Evolutionary conservation across 2,329 filamentous ascomycete genomes (phyloP).

Genomic region (Periconia sp.): DNA sequence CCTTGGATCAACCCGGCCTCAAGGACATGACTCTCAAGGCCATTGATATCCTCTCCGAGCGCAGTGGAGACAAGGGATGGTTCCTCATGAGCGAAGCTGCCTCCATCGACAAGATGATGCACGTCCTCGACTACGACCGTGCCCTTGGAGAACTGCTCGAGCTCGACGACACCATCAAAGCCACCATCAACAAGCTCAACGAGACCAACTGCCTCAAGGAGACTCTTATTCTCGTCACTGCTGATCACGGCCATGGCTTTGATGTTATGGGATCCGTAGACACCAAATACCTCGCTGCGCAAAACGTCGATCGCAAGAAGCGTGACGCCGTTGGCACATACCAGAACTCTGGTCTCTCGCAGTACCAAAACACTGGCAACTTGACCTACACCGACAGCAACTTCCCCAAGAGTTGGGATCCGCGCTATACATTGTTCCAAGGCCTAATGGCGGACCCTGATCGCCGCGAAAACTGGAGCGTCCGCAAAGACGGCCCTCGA

Average conservation of each 20-base stretch:
- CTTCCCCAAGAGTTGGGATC: slow-evolving; percentile 85
- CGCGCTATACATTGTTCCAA: slow-evolving; percentile 76
- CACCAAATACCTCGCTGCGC: slow-evolving; percentile 71
- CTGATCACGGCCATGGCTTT: slow-evolving; percentile 89
- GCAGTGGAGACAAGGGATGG: slow-evolving; percentile 70
- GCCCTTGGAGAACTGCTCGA: slow-evolving; percentile 83
- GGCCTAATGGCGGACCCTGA: slow-evolving; percentile 74
- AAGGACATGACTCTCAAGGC: slow-evolving; percentile 91
- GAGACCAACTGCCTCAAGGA: slow-evolving; percentile 68
- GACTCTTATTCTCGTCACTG: slow-evolving; percentile 77
- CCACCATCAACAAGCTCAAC: slow-evolving; percentile 71
- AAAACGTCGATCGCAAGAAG: slow-evolving; percentile 69
- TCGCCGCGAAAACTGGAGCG: slow-evolving; percentile 72
- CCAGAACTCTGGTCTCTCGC: slow-evolving; percentile 70
- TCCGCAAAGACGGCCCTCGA: slow-evolving; percentile 68
- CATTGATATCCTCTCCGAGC: slow-evolving; percentile 71
- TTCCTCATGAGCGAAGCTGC: slow-evolving; percentile 88
- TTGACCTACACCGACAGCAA: slow-evolving; percentile 70
- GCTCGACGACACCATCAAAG: slow-evolving; percentile 79
- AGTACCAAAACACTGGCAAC: slow-evolving; percentile 68
- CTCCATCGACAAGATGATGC: slow-evolving; percentile 89
- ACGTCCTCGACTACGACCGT: slow-evolving; percentile 79
- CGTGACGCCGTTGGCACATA: slow-evolving; percentile 75
- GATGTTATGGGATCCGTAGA: slow-evolving; percentile 83
- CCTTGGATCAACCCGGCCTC: slow-evolving; percentile 75